phyloP scores from a whole-genome alignment of 495 filamentous ascomycete species.

The Daldinia grandis region DNA sequence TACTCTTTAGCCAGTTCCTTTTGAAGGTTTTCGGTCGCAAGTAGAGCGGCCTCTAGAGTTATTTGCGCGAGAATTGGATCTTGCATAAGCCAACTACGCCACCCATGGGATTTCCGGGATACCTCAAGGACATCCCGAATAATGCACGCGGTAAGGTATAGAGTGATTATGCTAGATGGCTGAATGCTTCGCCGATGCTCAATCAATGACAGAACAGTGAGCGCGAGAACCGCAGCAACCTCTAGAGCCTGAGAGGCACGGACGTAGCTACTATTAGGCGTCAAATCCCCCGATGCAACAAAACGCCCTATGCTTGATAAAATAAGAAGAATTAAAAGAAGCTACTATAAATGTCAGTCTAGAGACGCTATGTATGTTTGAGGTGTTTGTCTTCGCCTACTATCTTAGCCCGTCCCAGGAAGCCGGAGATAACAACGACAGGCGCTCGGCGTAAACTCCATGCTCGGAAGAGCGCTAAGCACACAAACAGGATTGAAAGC shows the following conservation, averaged over 20 bases:
- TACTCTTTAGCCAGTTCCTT: slow-evolving; percentile 43
- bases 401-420: slow-evolving; percentile 18
- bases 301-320: slow-evolving; percentile 9
- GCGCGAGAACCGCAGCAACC: slow-evolving; percentile 5
- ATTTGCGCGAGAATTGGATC: slow-evolving; percentile 52
- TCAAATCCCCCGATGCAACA: neutral
- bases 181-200: slow-evolving; percentile 17
- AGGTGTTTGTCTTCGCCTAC: neutral
- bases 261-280: neutral
- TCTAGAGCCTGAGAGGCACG: slow-evolving; percentile 7
- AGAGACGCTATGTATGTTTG: neutral
- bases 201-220: slow-evolving; percentile 18
- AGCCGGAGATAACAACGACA: slow-evolving; percentile 4
- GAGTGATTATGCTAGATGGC: slow-evolving; percentile 15
- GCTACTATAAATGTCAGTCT: slow-evolving; percentile 10
- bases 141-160: slow-evolving; percentile 63
- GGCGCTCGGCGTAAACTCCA: slow-evolving; percentile 11
- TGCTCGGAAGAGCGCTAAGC: neutral
- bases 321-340: slow-evolving; percentile 15
- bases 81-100: slow-evolving; percentile 52
- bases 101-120: slow-evolving; percentile 49
- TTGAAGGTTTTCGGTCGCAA: slow-evolving; percentile 44
- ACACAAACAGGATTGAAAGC: slow-evolving; percentile 15
- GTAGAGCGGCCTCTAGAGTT: slow-evolving; percentile 23
- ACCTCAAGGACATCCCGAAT: slow-evolving; percentile 58